Evolutionary conservation across 345 rosid species (phyloP).

Genomic region (Linum trigynum): DNA sequence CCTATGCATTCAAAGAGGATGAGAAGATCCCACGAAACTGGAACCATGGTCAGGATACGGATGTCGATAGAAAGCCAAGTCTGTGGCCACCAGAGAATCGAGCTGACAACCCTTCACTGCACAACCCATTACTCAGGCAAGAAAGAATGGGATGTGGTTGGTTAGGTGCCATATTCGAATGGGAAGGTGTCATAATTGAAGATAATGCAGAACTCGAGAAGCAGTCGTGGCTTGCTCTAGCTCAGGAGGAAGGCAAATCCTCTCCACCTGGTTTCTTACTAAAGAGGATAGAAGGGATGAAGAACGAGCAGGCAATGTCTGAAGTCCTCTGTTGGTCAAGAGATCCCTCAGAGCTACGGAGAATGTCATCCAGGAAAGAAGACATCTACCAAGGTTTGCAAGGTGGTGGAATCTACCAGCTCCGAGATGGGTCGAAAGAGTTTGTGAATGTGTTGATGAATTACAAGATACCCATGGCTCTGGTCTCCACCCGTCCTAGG

Average conservation of each 20-base stretch:
- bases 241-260: constrained; percentile 82
- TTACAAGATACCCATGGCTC: constrained; percentile 89
- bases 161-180: constrained; percentile 93
- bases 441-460: constrained; percentile 77
- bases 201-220: constrained; percentile 70
- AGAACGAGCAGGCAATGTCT: constrained; percentile 91
- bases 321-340: constrained; percentile 97
- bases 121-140: constrained; percentile 80
- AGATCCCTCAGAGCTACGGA: constrained; percentile 54
- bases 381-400: constrained; percentile 69
- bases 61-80: constrained; percentile 42
- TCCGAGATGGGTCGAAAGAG: constrained; percentile 72
- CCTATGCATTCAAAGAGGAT: constrained; percentile 48
- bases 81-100: constrained; percentile 82
- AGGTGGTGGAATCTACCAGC: constrained; percentile 56
- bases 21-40: constrained; percentile 37
- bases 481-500: constrained; percentile 78
- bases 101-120: constrained; percentile 75
- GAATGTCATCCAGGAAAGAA: constrained; percentile 80
- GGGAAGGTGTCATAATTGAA: constrained; percentile 89
- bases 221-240: constrained; percentile 78
- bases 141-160: constrained; percentile 98
- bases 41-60: constrained; percentile 35
- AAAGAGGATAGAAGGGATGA: constrained; percentile 81
- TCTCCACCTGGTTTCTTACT: constrained; percentile 69